These are phyloP conservation scores for Naegleria gruberi DNA, from an alignment of 208 protist species.

Conservation along the genomic window DNA sequence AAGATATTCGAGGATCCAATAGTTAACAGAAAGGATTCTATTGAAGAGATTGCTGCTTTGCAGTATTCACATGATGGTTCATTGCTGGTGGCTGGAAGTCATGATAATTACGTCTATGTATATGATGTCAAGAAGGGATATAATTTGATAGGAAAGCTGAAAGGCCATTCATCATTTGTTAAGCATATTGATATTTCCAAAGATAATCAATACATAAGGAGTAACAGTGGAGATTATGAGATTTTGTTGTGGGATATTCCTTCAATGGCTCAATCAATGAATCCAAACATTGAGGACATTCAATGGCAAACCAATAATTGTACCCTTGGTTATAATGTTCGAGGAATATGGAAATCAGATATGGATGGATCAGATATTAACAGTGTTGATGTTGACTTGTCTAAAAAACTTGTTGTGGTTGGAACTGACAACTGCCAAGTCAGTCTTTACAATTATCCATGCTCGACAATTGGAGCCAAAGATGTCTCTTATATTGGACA, in stretches of 20 bases:
- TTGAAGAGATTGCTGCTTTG: not conserved
- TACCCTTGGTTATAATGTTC: not conserved
- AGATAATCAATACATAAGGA: no score
- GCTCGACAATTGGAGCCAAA: no score
- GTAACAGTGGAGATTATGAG: not conserved
- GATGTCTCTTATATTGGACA: no score
- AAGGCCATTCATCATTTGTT: no score
- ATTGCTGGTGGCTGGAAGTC: not conserved
- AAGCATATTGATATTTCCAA: no score
- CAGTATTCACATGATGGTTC: not conserved
- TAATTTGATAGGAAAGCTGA: no score
- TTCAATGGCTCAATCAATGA: not conserved
- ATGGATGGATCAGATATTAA: not conserved
- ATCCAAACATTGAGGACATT: not conserved
- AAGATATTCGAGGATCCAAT: not conserved
- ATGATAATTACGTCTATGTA: no score
- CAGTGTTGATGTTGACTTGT: not conserved
- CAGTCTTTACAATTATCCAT: no score
- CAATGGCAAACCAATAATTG: not conserved
- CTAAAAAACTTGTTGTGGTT: no score
- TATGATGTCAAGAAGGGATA: not conserved
- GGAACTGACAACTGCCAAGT: no score
- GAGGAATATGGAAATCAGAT: not conserved
- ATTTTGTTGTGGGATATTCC: not conserved
- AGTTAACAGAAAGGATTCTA: not conserved